Conservation (phyloP, 176 grass and related monocot species). For the Thinopyrum elongatum region DNA sequence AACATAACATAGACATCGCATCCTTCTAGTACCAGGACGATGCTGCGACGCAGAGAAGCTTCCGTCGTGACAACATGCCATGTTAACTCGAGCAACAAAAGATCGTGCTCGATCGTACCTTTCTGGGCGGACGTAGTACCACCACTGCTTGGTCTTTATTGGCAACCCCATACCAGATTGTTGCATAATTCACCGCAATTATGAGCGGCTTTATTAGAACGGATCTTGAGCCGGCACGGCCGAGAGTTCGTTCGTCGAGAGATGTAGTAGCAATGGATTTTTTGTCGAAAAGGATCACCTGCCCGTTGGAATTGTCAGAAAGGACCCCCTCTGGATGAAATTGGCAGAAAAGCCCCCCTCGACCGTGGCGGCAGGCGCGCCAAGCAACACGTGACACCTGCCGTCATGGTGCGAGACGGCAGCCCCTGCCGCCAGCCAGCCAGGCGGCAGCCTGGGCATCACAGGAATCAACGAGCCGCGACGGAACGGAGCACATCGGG, state of each 20-base stretch:
- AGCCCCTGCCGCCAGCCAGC: too few relatives aligned
- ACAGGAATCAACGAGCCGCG: too few relatives aligned
- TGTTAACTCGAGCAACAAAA: neutral
- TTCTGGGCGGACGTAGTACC: neutral
- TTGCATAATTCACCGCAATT: conserved; percentile 1
- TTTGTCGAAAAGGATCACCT: too few relatives aligned
- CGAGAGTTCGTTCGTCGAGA: neutral
- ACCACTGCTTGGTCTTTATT: neutral
- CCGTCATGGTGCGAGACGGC: too few relatives aligned
- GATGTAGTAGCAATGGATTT: neutral
- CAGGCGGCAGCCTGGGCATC: too few relatives aligned
- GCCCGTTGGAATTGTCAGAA: too few relatives aligned
- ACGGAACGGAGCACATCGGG: too few relatives aligned
- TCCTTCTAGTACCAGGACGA: neutral
- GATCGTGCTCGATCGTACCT: neutral
- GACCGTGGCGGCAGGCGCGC: too few relatives aligned
- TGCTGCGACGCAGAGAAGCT: neutral
- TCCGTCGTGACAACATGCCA: neutral
- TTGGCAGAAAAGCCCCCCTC: too few relatives aligned
- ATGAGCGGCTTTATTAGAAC: conserved; percentile 1
- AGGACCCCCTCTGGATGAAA: too few relatives aligned
- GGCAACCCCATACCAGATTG: neutral
- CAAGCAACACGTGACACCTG: too few relatives aligned
- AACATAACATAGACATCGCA: neutral
- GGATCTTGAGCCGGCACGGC: conserved; percentile 19